Conservation (phyloP, 2,329 filamentous ascomycete species). For the Lomentospora prolificans region DNA sequence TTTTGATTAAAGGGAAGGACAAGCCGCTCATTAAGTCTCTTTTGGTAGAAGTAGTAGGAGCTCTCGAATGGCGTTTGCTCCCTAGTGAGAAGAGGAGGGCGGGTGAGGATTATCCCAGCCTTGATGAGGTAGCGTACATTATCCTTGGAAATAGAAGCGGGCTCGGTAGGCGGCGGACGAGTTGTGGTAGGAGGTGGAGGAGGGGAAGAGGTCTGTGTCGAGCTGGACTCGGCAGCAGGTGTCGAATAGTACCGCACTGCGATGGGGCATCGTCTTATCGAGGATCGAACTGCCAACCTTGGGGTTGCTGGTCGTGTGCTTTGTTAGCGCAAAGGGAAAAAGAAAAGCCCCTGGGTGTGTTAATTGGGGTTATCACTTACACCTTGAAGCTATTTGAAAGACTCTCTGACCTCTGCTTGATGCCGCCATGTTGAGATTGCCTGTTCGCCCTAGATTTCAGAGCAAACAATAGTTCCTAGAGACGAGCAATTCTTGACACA, state of each 20-base stretch:
- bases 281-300: constrained; percentile 4
- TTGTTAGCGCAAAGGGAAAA: neutral
- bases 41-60: constrained; percentile 93
- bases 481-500: neutral
- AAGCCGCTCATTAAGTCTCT: constrained; percentile 87
- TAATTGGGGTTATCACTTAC: constrained; percentile 25
- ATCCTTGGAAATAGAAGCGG: constrained; percentile 9
- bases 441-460: constrained; percentile 8
- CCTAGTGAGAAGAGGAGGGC: constrained; percentile 78
- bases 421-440: constrained; percentile 35
- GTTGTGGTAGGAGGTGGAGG: constrained; percentile 13
- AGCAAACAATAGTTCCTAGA: constrained; percentile 8
- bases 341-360: neutral
- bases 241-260: constrained; percentile 21
- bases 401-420: constrained; percentile 47
- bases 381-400: constrained; percentile 37
- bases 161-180: constrained; percentile 11
- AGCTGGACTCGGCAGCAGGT: constrained; percentile 15
- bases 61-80: constrained; percentile 81
- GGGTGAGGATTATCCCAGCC: constrained; percentile 72
- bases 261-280: constrained; percentile 4
- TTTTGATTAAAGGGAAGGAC: constrained; percentile 77
- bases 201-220: constrained; percentile 12
- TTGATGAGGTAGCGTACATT: constrained; percentile 36
- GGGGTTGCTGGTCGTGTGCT: constrained; percentile 8